Evolutionary conservation across 1,139 yeast species (phyloP).

Genomic region (Meyerozyma guilliermondii): DNA sequence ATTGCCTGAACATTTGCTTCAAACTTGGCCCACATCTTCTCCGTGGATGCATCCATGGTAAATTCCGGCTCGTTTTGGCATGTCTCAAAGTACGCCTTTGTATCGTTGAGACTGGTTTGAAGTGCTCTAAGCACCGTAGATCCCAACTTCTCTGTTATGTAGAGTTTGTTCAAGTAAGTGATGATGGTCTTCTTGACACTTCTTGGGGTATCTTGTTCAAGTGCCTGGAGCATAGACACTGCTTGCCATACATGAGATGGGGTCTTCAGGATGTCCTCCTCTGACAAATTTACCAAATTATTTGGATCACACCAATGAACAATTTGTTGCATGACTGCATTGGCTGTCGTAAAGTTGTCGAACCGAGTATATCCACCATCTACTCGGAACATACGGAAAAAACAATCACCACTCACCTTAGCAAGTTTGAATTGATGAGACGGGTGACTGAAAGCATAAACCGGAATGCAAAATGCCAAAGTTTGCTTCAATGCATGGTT

Average conservation of each 20-base stretch:
- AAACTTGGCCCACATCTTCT: conserved; percentile 46
- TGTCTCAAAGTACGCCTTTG: conserved; percentile 21
- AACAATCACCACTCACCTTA: conserved; percentile 60
- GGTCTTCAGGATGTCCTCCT: conserved; percentile 35
- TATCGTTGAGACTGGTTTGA: conserved; percentile 29
- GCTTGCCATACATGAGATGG: conserved; percentile 57
- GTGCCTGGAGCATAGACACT: conserved; percentile 47
- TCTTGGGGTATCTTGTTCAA: conserved; percentile 49
- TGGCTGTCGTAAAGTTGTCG: conserved; percentile 43
- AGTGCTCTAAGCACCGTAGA: conserved; percentile 28
- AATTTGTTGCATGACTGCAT: conserved; percentile 67
- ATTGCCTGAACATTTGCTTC: conserved; percentile 22
- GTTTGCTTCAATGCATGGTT: conserved; percentile 76
- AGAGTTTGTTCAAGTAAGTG: conserved; percentile 47
- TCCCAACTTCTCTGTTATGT: conserved; percentile 26
- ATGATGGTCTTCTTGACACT: conserved; percentile 53
- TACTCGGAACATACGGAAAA: conserved; percentile 48
- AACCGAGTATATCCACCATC: conserved; percentile 27
- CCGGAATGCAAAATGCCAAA: conserved; percentile 85
- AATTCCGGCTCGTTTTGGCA: conserved; percentile 25
- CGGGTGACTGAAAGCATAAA: conserved; percentile 75
- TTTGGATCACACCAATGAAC: conserved; percentile 85
- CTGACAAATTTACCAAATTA: conserved; percentile 51
- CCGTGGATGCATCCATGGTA: conserved; percentile 38
- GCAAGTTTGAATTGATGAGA: conserved; percentile 69